Conservation (phyloP, 1,284 basidiomycete genomes). For the Hymenochaete sp. region DNA sequence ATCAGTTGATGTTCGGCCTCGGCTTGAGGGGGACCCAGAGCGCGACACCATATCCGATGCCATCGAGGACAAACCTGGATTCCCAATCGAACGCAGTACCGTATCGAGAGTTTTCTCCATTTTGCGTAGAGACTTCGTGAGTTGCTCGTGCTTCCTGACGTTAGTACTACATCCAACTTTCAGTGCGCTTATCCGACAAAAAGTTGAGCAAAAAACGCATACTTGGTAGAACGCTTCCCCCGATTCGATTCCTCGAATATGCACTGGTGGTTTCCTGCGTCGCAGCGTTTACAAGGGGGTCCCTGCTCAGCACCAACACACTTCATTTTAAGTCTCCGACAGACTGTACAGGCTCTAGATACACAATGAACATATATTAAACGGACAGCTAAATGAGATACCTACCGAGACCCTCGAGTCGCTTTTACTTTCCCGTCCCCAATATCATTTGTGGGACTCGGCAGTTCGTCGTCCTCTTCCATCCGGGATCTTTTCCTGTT, state of each 20-base stretch:
- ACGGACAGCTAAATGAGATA: slow-evolving; percentile 10
- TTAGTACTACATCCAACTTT: slow-evolving; percentile 26
- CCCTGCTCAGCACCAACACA: slow-evolving; percentile 92
- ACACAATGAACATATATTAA: slow-evolving; percentile 2
- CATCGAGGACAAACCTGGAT: slow-evolving; percentile 51
- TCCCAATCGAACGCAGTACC: slow-evolving; percentile 74
- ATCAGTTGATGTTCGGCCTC: no score
- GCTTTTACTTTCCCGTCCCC: slow-evolving; percentile 73
- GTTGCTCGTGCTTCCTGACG: slow-evolving; percentile 75
- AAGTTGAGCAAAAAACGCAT: slow-evolving; percentile 24
- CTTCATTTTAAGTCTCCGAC: slow-evolving; percentile 96
- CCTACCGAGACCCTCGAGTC: slow-evolving; percentile 75
- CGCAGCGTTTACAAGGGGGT: slow-evolving; percentile 83
- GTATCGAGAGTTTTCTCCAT: slow-evolving; percentile 91
- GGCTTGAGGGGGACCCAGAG: slow-evolving; percentile 62
- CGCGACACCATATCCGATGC: slow-evolving; percentile 72
- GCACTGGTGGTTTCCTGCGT: slow-evolving; percentile 79
- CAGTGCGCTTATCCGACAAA: slow-evolving; percentile 8
- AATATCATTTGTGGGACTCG: slow-evolving; percentile 49
- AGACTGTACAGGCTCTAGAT: slow-evolving; percentile 83
- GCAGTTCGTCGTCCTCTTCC: slow-evolving; percentile 36
- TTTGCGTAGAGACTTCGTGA: slow-evolving; percentile 81
- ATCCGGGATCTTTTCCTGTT: slow-evolving; percentile 50
- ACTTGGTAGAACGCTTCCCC: slow-evolving; percentile 88
- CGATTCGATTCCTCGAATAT: slow-evolving; percentile 93